Evolutionary conservation across 768 basidiomycete species (phyloP).

Genomic region (Boletellus ananiceps): DNA sequence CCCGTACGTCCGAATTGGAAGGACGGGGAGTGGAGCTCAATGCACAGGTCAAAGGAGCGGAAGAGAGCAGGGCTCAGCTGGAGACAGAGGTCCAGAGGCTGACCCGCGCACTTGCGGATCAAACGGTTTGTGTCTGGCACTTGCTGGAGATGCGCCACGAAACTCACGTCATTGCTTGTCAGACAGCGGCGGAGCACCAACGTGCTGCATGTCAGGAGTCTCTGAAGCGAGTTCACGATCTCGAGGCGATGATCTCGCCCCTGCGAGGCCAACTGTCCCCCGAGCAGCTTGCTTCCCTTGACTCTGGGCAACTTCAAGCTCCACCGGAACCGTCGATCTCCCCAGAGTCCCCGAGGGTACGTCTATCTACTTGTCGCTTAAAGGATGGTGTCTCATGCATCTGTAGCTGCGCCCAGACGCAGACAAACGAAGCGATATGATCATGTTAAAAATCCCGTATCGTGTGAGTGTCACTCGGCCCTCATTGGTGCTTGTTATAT

Average conservation of each 20-base stretch:
- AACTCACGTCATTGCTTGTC: background rate
- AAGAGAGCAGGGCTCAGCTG: constrained; percentile 5
- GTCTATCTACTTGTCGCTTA: background rate
- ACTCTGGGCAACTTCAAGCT: background rate
- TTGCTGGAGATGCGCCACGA: background rate
- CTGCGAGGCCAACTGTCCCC: constrained; percentile 17
- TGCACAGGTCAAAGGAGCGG: constrained; percentile 8
- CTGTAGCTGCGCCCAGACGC: constrained; percentile 8
- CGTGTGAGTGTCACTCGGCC: constrained; percentile 10
- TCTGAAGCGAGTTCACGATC: constrained; percentile 12
- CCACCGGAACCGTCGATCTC: background rate
- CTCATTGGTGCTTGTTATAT: background rate
- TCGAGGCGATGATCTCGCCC: constrained; percentile 13
- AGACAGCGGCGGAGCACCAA: constrained; percentile 15
- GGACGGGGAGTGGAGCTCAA: constrained; percentile 8
- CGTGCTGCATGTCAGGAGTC: constrained; percentile 10
- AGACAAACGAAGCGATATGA: constrained; percentile 18
- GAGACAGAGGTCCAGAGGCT: constrained; percentile 13
- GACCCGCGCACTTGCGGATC: constrained; percentile 15
- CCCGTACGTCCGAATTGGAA: constrained; percentile 11
- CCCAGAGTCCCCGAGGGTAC: constrained; percentile 11
- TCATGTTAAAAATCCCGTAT: constrained; percentile 21
- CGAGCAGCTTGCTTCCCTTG: constrained; percentile 19
- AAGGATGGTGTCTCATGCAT: constrained; percentile 4
- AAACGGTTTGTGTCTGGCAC: constrained; percentile 18